Evolutionary conservation across 495 filamentous ascomycete genomes (phyloP), one percentile per base, ranked within the genome.

Genomic region (Pseudomonodictys pantanalensis): DNA sequence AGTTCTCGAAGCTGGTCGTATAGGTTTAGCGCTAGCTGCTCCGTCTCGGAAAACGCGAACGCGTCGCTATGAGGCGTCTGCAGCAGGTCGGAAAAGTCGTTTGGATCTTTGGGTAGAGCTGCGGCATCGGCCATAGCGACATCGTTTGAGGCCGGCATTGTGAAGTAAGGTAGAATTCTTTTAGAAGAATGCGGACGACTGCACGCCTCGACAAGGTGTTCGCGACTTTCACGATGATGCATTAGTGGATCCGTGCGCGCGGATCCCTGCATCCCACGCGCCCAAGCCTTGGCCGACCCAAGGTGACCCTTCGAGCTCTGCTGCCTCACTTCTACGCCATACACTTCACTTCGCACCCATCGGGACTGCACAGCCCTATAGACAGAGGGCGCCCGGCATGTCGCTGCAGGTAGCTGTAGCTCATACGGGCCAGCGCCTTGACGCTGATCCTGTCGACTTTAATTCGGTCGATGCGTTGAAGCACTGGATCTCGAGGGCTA

Each of bases 401-500:
- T 85, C 86, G 75, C 77, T 89, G 71, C 82, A 90, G 73, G 83
- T 96, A 73, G 88, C 87, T 73, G 83, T 93, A 58, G 91, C 89
- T 78, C 91, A 93, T 78, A 87, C 87, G 67, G 91, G 91, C 78
- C 84, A 90, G 78, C 85, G 86, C 76, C 79, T 91, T 69, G 78
- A 81, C 66, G 78, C 87, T 60, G 88, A 95, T 73, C 80, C 82
- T 23, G 78, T 81, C 47, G 80, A 82, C 35, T 67, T 69, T 56
- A 61, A 76, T 69, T 87, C 87, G 18, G 82, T 91, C 59, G 90
- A 92, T 58, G 78, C 81, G 20, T 72, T 90, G 22, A 79, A 79
- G 73, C 72, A 76, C 81, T 88, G 87, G 79, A 84, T 93, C 41
- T 76, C 82, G 25, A 77, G 79, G 41, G 80, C 85, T 58, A 83